Conservation (phyloP, 345 rosid genomes). For the Eucalyptus cloeziana region DNA sequence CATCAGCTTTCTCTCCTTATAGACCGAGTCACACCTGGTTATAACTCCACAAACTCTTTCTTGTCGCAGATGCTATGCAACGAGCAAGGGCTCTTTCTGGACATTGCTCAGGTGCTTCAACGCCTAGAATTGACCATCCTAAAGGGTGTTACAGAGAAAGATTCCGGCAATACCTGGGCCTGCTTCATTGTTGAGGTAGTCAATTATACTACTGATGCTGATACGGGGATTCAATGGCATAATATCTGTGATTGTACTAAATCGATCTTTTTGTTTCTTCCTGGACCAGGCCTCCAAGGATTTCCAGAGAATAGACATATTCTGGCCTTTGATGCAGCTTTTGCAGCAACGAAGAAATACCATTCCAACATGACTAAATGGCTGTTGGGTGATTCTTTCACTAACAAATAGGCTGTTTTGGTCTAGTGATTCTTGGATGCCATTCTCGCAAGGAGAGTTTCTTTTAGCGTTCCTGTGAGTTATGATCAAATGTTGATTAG, state of each 20-base stretch:
- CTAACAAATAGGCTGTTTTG: not conserved
- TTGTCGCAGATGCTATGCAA: conserved; percentile 49
- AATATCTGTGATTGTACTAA: not conserved
- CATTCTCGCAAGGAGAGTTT: not conserved
- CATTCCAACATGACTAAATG: conserved; percentile 1
- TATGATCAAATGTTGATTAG: not conserved
- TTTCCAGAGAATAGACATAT: conserved; percentile 52
- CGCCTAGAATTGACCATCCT: conserved; percentile 28
- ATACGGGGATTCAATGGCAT: not conserved
- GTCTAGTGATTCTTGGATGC: not conserved
- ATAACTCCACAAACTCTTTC: not conserved
- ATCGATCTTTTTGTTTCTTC: not conserved
- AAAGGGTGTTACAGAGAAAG: conserved; percentile 31
- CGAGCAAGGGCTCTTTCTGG: conserved; percentile 33
- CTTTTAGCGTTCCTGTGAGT: not conserved
- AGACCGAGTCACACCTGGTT: not conserved
- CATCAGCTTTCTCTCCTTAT: not conserved
- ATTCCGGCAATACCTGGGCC: conserved; percentile 38
- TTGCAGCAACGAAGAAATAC: conserved; percentile 21
- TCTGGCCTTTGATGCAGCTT: conserved; percentile 70
- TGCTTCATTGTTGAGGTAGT: conserved; percentile 52
- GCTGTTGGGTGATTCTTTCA: not conserved
- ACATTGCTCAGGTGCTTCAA: conserved; percentile 44
- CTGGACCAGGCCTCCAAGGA: conserved; percentile 32
- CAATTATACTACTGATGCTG: not conserved